Evolutionary conservation across 257 asterid genomes (phyloP).

Genomic region (Nicotiana tabacum): DNA sequence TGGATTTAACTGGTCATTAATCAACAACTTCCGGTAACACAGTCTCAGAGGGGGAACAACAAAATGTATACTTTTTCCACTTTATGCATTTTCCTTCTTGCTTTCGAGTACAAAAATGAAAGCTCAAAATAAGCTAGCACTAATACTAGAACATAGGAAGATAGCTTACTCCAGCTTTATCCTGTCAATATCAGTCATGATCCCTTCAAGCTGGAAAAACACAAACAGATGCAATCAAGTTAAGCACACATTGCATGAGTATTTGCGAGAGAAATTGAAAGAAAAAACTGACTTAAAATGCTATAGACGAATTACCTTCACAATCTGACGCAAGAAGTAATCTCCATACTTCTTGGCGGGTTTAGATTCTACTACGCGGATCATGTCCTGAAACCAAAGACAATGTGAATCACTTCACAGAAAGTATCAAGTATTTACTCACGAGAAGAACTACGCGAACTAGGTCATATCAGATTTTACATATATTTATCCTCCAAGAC

Average conservation of each 20-base stretch:
- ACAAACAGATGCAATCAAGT: not conserved
- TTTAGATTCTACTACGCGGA: constrained; percentile 55
- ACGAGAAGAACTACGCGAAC: not conserved
- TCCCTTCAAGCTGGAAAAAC: constrained; percentile 58
- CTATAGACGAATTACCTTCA: constrained; percentile 40
- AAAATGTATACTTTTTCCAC: not conserved
- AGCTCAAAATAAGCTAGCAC: not conserved
- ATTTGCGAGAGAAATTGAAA: not conserved
- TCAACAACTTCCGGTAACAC: not conserved
- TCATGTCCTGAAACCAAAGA: constrained; percentile 41
- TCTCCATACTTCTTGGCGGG: constrained; percentile 62
- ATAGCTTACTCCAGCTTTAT: constrained; percentile 42
- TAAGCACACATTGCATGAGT: not conserved
- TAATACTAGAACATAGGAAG: not conserved
- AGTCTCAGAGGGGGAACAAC: not conserved
- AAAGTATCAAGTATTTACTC: not conserved
- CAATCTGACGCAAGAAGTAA: constrained; percentile 67
- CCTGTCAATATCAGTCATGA: constrained; percentile 53
- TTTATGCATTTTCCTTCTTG: not conserved
- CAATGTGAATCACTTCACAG: not conserved
- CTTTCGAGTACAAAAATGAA: not conserved
- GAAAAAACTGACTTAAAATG: not conserved
- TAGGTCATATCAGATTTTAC: not conserved
- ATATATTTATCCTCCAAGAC: not conserved
- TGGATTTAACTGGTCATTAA: not conserved